Evolutionary conservation across 2,329 filamentous ascomycete genomes (phyloP), one percentile per base, ranked within the genome.

Genomic region (Beauveria asiatica): DNA sequence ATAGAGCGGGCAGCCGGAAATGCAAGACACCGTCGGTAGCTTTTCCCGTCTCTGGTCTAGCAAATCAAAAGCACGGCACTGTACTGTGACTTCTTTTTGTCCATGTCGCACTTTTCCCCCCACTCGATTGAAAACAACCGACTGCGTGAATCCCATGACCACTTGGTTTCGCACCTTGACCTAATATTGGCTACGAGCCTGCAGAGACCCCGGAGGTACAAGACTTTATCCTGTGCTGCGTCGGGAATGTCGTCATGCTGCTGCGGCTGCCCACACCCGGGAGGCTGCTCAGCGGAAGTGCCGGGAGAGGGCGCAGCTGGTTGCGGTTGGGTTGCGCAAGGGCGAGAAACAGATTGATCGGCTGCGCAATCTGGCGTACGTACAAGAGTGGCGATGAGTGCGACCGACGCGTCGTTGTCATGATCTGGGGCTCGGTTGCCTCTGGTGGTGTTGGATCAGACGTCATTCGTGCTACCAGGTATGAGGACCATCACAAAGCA

Each of bases 11-110:
- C 19, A 17, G n/a, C 16, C 21, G 13, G 37, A 16, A 49, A 49
- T 57, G 54, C 44, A 49, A 57, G 54, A 57, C 54, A 57, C 27
- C 8, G 9, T 30, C 30, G 53, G 44, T 13, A 19, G 54, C 54
- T 30, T n/a, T 49, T 2, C 11, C 30, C 30, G 1, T 48, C 54
- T 39, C 23, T 5, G n/a, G 41, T 8, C 27, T 56, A 56, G 53
- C 27, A 33, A 37, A 19, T 19, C 33, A 37, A 37, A 37, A 37
- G 13, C 33, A 37, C 5, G 33, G 13, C 33, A 37, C 33, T 37
- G 33, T 37, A 16, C 13, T 37, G 33, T 37, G 33, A 37, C 11
- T 16, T 37, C 33, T 19, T 1, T 7, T 27, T 11, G 5, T 13
- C 41, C 16, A 25, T 27, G 33, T 13, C 33, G 33, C 33, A 37